Evolutionary conservation across 2,329 filamentous ascomycete genomes (phyloP).

Genomic region (Talaromyces albobiverticillius): DNA sequence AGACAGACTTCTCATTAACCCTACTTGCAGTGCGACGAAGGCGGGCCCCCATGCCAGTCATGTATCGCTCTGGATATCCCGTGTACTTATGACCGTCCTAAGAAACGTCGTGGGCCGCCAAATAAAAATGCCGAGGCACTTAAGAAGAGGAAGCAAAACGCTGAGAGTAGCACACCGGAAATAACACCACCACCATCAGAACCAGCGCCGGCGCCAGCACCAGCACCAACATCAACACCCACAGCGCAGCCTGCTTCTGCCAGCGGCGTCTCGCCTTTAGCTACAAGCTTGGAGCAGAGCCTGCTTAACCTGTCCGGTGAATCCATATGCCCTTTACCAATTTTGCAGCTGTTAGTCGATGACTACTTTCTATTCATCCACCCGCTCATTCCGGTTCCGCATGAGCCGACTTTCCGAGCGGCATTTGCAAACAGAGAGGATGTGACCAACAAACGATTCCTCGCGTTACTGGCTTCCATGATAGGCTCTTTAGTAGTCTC

Average conservation of each 20-base stretch:
- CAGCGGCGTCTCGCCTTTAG: not conserved
- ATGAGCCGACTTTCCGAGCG: slow-evolving; percentile 46
- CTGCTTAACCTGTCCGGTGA: slow-evolving; percentile 48
- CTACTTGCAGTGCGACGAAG: slow-evolving; percentile 59
- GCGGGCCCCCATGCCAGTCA: slow-evolving; percentile 63
- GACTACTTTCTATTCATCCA: slow-evolving; percentile 50
- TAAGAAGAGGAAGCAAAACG: slow-evolving; percentile 59
- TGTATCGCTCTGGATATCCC: slow-evolving; percentile 64
- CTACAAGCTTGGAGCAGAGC: not conserved
- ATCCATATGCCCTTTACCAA: slow-evolving; percentile 42
- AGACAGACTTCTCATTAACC: slow-evolving; percentile 12
- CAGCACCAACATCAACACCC: not conserved
- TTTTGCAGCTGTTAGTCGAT: slow-evolving; percentile 41
- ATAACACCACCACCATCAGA: not conserved
- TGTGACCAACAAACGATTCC: slow-evolving; percentile 38
- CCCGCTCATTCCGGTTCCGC: slow-evolving; percentile 45
- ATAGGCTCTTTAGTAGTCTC: slow-evolving; percentile 44
- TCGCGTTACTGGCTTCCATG: slow-evolving; percentile 46
- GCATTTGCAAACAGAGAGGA: slow-evolving; percentile 44
- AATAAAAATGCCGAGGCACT: slow-evolving; percentile 66
- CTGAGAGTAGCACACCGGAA: slow-evolving; percentile 32
- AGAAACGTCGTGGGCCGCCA: slow-evolving; percentile 61
- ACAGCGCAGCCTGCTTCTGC: not conserved
- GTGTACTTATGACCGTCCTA: slow-evolving; percentile 65
- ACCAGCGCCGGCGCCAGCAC: no score